Evolutionary conservation across 257 asterid species (phyloP).

Genomic region (Forsythia viridissima): DNA sequence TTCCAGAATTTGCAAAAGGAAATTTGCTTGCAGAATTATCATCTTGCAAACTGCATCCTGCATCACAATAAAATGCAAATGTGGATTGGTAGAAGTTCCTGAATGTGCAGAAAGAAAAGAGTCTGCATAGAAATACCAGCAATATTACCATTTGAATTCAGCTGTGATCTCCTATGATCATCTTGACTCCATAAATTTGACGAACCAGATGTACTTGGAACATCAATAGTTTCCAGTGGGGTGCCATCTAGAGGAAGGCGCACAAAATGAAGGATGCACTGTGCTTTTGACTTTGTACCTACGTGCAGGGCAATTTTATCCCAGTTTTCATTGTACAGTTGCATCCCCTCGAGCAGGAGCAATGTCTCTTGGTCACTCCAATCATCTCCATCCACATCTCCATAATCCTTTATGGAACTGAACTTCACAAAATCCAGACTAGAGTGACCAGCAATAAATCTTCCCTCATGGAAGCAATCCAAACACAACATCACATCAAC

Average conservation of each 20-base stretch:
- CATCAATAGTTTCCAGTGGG: conserved; percentile 44
- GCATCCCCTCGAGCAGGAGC: conserved; percentile 89
- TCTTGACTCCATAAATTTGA: conserved; percentile 24
- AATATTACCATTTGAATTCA: conserved; percentile 27
- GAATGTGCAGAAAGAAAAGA: background rate
- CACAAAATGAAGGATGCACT: conserved; percentile 58
- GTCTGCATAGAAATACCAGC: conserved; percentile 25
- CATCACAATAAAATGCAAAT: background rate
- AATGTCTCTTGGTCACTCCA: conserved; percentile 95
- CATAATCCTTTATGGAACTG: conserved; percentile 60
- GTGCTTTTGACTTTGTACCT: conserved; percentile 60
- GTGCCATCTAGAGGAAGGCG: conserved; percentile 52
- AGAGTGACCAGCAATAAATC: conserved; percentile 87
- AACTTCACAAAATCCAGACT: conserved; percentile 84
- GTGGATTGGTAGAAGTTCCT: background rate
- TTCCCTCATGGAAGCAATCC: conserved; percentile 91
- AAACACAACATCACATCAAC: conserved; percentile 70
- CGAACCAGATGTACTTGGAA: conserved; percentile 33
- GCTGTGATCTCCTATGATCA: conserved; percentile 23
- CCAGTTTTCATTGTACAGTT: conserved; percentile 74
- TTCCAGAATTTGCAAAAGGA: conserved; percentile 47
- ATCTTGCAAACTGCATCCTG: conserved; percentile 33
- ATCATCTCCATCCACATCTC: conserved; percentile 74
- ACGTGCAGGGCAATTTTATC: conserved; percentile 54
- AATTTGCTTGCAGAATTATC: conserved; percentile 34